Conservation (phyloP, 2,329 filamentous ascomycete genomes). For the Fusarium brevicatenulatum region DNA sequence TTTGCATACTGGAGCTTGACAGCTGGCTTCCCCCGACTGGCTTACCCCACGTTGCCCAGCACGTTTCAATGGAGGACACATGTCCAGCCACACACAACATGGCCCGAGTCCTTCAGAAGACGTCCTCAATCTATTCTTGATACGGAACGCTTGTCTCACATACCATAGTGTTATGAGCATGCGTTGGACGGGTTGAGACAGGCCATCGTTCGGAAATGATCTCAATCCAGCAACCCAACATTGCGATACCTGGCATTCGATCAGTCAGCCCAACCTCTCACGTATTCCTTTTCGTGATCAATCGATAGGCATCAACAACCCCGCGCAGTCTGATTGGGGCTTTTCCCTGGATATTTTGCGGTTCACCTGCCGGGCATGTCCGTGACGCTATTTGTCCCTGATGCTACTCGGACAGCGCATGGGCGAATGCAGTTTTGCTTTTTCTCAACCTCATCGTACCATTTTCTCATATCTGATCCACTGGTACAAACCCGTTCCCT, state of each 20-base stretch:
- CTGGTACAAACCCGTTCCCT: conserved; percentile 19
- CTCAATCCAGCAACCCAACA: conserved; percentile 1
- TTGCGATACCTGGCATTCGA: conserved; percentile 15
- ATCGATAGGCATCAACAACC: conserved; percentile 18
- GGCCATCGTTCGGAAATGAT: conserved; percentile 7
- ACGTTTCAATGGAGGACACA: conserved; percentile 53
- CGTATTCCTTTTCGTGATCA: conserved; percentile 13
- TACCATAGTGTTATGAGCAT: conserved; percentile 7
- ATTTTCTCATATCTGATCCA: conserved; percentile 26
- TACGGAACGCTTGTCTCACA: conserved; percentile 37
- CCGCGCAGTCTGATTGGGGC: conserved; percentile 16
- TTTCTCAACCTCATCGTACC: conserved; percentile 37
- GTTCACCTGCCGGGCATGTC: conserved; percentile 33
- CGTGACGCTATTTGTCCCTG: conserved; percentile 13
- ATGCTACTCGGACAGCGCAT: conserved; percentile 11
- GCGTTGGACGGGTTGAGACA: conserved; percentile 28
- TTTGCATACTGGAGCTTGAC: conserved; percentile 43
- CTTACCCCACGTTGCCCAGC: conserved; percentile 44
- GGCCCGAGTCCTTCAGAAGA: conserved; percentile 29
- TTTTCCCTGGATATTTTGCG: conserved; percentile 9
- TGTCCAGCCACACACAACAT: conserved; percentile 49
- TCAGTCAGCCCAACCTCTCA: conserved; percentile 24
- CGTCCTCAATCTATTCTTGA: conserved; percentile 29
- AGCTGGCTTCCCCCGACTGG: conserved; percentile 48
- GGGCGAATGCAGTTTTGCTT: conserved; percentile 30